Base-by-base conservation (phyloP, 2,329 filamentous ascomycete genomes). In the Alternaria sp. region DNA sequence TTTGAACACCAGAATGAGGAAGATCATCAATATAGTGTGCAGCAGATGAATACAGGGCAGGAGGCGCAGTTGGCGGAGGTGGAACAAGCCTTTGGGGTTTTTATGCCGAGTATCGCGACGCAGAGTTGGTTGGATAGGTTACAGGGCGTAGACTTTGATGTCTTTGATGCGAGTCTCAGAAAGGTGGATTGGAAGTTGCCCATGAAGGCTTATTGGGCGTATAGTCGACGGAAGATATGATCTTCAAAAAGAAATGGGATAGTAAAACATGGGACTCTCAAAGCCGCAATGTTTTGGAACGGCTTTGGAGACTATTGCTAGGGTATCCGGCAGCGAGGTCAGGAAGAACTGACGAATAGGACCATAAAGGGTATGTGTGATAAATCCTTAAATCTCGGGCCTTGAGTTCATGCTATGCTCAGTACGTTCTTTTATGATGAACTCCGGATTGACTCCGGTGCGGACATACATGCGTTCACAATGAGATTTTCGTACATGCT, bases 1-100 rank as follows among this genome's bases (percentile, higher is more conserved):
- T 97, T 94, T 76, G 94, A 98, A 80, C 92, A 97, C 74, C 86
- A 91, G 62, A 87, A 89, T 30, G 93, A 97, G 74, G 89, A 89
- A 52, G 92, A 91, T 51, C 85, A 86, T 72, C 77, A 83, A 54
- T 87, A 88, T 68, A 76, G 76, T 46, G 61, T 63, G 38, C 71
- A 73, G 55, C 72, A 82, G 69, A 78, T 66, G 66, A 76, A 12
- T 72, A 74, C 54, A 40, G 75, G 54, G 65, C 69, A 59, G 70
- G 77, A 81, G 14, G 70, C 71, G 18, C 81, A 84, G 65, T 62
- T 74, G 5, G 78, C 82, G 22, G 88, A 90, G 54, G 79, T 90
- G 1, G 86, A 90, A 50, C 85, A 86, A 36, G 90, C 89, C 0
- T 95, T 97, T 78, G 89, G 91, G 0, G 89, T 95, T 0, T 84